These are phyloP conservation scores for Calonectria montana DNA, from an alignment of 2,329 filamentous ascomycete species.

Conservation along the genomic window DNA sequence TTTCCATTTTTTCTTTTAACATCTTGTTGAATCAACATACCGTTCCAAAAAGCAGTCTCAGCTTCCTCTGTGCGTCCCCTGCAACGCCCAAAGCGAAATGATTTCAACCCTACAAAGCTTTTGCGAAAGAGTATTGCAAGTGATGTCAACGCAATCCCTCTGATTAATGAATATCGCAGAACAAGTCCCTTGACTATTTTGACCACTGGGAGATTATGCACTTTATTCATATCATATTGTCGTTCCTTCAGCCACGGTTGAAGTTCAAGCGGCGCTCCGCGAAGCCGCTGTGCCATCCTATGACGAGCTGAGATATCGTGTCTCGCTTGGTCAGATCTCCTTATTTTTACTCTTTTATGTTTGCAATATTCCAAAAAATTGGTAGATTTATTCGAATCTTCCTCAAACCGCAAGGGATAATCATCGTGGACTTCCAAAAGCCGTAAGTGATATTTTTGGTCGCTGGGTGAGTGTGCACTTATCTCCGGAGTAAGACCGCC, in stretches of 20 bases:
- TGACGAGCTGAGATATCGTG: not conserved
- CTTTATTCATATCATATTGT: not conserved
- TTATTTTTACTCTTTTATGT: not conserved
- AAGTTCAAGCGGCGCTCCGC: constrained; percentile 20
- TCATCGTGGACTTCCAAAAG: not conserved
- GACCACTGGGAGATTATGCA: not conserved
- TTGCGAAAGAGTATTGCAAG: constrained; percentile 13
- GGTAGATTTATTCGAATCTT: not conserved
- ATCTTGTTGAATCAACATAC: not conserved
- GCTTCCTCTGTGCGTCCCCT: not conserved
- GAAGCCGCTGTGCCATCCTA: not conserved
- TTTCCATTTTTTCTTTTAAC: too few species aligned
- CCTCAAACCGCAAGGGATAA: constrained; percentile 13
- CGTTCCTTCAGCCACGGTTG: not conserved
- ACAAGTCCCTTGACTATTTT: constrained; percentile 15
- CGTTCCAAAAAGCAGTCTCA: not conserved
- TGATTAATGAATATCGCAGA: not conserved
- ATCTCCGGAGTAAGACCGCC: constrained; percentile 17
- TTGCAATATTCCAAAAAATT: not conserved
- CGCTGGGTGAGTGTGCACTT: constrained; percentile 22
- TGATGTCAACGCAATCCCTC: not conserved
- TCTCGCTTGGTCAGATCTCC: too few species aligned
- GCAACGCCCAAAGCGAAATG: constrained; percentile 14
- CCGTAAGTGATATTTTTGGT: not conserved
- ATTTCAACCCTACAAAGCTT: constrained; percentile 14